Evolutionary conservation across 805 yeast species (phyloP).

Genomic region (Candida krabiensis): DNA sequence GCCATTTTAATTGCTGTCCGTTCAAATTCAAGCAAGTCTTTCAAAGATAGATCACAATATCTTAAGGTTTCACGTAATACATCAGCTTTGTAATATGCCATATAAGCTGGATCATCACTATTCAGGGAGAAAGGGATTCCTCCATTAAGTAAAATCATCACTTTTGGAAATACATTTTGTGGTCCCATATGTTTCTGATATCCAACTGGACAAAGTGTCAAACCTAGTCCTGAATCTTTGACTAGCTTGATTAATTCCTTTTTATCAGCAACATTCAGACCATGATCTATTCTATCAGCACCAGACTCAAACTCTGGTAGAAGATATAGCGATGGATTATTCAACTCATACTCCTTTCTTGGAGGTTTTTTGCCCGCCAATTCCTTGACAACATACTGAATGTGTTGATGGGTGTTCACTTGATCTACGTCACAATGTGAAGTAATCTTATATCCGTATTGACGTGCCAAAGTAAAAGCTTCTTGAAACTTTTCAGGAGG

Average conservation of each 20-base stretch:
- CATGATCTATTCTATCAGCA: conserved; percentile 47
- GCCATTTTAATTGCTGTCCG: conserved; percentile 22
- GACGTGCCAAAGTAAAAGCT: conserved; percentile 35
- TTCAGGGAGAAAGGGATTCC: conserved; percentile 43
- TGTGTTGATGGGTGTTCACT: conserved; percentile 42
- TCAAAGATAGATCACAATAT: conserved; percentile 14
- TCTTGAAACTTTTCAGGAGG: conserved; percentile 43
- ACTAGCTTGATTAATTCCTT: conserved; percentile 36
- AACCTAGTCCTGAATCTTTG: conserved; percentile 34
- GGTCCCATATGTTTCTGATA: conserved; percentile 25
- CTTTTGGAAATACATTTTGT: conserved; percentile 41
- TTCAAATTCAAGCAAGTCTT: conserved; percentile 19
- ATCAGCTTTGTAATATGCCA: conserved; percentile 45
- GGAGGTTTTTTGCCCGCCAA: conserved; percentile 17
- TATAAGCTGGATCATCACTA: conserved; percentile 40
- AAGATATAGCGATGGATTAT: conserved; percentile 22
- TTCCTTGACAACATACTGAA: conserved; percentile 22
- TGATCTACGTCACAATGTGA: conserved; percentile 50
- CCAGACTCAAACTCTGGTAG: conserved; percentile 13
- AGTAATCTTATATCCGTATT: conserved; percentile 37
- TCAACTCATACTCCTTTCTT: conserved; percentile 33
- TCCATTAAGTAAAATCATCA: conserved; percentile 37
- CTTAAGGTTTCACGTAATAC: conserved; percentile 25
- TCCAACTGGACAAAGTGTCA: conserved; percentile 45
- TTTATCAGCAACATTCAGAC: conserved; percentile 39